A percentile compares a stretch with the other conserved stretches of the same genome.
These are phyloP conservation scores for Danielia oregonensis DNA, from an alignment of 805 yeast genomes.

Conservation along the genomic window DNA sequence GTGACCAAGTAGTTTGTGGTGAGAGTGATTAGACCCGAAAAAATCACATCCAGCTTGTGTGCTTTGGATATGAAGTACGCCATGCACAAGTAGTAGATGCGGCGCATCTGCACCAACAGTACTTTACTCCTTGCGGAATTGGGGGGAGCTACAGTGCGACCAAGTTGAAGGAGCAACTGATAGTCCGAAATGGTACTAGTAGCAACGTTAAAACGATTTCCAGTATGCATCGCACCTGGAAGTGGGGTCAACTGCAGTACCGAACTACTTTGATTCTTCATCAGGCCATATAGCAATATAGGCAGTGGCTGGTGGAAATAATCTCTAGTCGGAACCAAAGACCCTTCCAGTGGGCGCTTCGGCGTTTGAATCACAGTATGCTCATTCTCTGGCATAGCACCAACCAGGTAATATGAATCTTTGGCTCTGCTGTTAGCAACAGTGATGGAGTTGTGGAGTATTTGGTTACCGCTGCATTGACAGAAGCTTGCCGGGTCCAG, in stretches of 20 bases:
- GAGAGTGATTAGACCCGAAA: conserved; percentile 34
- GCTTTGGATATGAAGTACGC: conserved; percentile 27
- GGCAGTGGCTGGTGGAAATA: background rate
- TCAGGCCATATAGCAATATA: background rate
- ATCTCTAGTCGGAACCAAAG: background rate
- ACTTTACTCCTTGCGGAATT: conserved; percentile 23
- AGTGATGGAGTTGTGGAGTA: too few relatives aligned
- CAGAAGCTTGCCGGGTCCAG: too few relatives aligned
- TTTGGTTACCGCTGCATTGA: too few relatives aligned
- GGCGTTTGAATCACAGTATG: conserved; percentile 15
- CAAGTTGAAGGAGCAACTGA: conserved; percentile 1
- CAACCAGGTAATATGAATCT: too few relatives aligned
- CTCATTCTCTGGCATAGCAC: too few relatives aligned
- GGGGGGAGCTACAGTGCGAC: conserved; percentile 11
- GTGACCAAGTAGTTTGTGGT: conserved; percentile 37
- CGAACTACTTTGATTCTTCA: too few relatives aligned
- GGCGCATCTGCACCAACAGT: conserved; percentile 24
- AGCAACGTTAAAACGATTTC: conserved; percentile 2
- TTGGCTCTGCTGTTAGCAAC: too few relatives aligned
- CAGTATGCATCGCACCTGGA: conserved; percentile 7
- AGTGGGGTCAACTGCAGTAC: conserved; percentile 1
- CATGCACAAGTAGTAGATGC: conserved; percentile 31
- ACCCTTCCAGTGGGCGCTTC: background rate
- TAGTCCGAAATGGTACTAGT: conserved; percentile 2
- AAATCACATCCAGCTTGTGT: conserved; percentile 23